These are phyloP conservation scores for Trichoderma sp. DNA, from an alignment of 2,329 filamentous ascomycete species.

Conservation along the genomic window DNA sequence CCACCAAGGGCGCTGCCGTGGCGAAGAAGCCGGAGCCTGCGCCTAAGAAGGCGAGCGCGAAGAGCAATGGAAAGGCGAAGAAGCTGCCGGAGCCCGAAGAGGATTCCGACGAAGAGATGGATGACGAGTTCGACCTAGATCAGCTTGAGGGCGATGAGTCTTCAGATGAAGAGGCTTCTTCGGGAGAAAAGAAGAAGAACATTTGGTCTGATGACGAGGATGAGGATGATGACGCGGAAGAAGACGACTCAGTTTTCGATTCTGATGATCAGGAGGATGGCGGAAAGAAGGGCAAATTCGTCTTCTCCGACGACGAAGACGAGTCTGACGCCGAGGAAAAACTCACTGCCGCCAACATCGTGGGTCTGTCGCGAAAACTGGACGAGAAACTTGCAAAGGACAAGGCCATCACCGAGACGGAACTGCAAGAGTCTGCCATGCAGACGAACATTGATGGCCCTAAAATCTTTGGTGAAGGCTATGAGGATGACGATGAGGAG, in stretches of 20 bases:
- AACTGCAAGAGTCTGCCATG: slow-evolving; percentile 79
- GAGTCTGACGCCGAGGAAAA: slow-evolving; percentile 85
- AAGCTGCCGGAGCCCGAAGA: slow-evolving; percentile 34
- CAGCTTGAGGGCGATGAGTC: slow-evolving; percentile 46
- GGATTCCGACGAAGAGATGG: slow-evolving; percentile 45
- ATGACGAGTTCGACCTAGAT: slow-evolving; percentile 44
- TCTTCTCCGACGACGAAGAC: slow-evolving; percentile 95
- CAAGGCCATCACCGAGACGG: slow-evolving; percentile 77
- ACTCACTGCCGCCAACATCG: slow-evolving; percentile 94
- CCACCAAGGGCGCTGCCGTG: slow-evolving; percentile 33
- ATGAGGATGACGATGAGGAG: slow-evolving; percentile 60
- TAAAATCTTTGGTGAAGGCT: slow-evolving; percentile 55
- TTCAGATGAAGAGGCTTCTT: slow-evolving; percentile 6
- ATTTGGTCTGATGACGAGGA: slow-evolving; percentile 37
- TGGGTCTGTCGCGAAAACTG: slow-evolving; percentile 80
- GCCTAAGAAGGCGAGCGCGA: slow-evolving; percentile 27
- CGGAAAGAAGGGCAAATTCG: slow-evolving; percentile 53
- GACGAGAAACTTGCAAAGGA: slow-evolving; percentile 76
- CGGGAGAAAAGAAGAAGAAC: slow-evolving; percentile 9
- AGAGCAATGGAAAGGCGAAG: slow-evolving; percentile 26
- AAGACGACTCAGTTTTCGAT: slow-evolving; percentile 63
- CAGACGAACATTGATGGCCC: slow-evolving; percentile 91
- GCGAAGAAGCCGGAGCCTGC: slow-evolving; percentile 35
- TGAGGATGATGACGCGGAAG: slow-evolving; percentile 41
- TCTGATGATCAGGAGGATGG: slow-evolving; percentile 60